phyloP scores from a whole-genome alignment of 2,329 filamentous ascomycete species.

The Beauveria sp. region DNA sequence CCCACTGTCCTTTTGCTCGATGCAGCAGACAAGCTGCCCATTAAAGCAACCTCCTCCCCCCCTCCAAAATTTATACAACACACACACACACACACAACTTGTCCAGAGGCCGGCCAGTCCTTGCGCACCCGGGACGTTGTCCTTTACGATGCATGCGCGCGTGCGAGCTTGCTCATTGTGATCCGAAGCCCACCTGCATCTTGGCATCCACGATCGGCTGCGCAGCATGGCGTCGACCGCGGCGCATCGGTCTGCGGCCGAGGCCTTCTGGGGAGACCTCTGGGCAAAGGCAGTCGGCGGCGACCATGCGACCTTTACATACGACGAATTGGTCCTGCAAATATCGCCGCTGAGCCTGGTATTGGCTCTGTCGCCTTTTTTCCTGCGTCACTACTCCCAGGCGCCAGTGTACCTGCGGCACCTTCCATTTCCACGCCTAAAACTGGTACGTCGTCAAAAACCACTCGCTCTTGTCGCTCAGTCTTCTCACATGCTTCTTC shows the following conservation, averaged over 20 bases:
- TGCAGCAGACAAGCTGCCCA: not conserved
- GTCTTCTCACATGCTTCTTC: not conserved
- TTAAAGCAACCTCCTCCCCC: not conserved
- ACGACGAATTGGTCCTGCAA: conserved; percentile 1
- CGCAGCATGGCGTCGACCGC: not conserved
- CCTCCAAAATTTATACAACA: not conserved
- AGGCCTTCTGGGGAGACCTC: not conserved
- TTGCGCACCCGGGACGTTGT: not conserved
- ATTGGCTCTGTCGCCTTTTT: conserved; percentile 3
- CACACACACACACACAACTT: not conserved
- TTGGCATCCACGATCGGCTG: not conserved
- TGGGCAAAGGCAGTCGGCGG: not conserved
- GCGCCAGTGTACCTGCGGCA: not conserved
- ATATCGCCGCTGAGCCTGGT: not conserved
- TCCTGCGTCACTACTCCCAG: conserved; percentile 5
- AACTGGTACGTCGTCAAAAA: not conserved
- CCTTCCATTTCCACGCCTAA: not conserved
- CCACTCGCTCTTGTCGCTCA: not conserved
- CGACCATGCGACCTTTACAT: not conserved
- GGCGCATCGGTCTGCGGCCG: not conserved
- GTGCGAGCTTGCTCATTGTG: not conserved
- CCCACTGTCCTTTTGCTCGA: not conserved
- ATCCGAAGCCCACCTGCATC: not conserved
- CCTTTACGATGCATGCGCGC: not conserved
- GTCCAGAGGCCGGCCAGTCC: not conserved